These are phyloP conservation scores for Parietaria judaica DNA, from an alignment of 306 rosid species.

Conservation along the genomic window DNA sequence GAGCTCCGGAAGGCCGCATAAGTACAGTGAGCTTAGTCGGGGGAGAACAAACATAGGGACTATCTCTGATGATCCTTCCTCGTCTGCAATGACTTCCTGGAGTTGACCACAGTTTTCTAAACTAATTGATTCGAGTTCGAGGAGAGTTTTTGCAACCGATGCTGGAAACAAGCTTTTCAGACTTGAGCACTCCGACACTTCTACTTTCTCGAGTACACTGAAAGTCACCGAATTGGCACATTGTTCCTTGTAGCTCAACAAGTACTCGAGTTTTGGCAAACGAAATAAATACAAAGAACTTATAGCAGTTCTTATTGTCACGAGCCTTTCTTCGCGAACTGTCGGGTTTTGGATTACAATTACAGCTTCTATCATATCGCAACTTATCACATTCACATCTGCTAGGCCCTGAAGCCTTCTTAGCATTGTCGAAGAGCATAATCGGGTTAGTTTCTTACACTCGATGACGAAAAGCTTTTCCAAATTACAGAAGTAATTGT, in stretches of 20 bases:
- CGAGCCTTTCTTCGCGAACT: background rate
- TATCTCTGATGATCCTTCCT: background rate
- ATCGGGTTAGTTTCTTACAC: too few relatives aligned
- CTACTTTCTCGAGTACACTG: too few relatives aligned
- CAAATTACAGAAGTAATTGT: conserved; percentile 11
- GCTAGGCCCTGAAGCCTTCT: conserved; percentile 1
- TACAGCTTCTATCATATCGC: background rate
- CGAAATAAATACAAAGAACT: background rate
- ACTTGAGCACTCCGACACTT: too few relatives aligned
- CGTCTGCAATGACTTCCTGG: background rate
- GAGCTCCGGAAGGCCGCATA: too few relatives aligned
- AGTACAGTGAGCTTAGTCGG: background rate
- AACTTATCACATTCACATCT: background rate
- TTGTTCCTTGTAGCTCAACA: conserved; percentile 6
- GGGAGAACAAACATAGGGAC: conserved; percentile 2
- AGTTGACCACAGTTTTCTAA: background rate
- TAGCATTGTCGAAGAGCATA: background rate
- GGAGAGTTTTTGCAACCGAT: background rate
- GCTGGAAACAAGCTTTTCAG: background rate
- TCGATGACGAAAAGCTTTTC: background rate
- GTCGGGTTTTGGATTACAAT: background rate
- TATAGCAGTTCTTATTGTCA: background rate
- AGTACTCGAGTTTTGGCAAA: conserved; percentile 6
- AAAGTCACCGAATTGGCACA: background rate
- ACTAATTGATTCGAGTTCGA: background rate